Base-by-base conservation (phyloP, 352 stramenopile species). In the Globisporangium recalcitrans region DNA sequence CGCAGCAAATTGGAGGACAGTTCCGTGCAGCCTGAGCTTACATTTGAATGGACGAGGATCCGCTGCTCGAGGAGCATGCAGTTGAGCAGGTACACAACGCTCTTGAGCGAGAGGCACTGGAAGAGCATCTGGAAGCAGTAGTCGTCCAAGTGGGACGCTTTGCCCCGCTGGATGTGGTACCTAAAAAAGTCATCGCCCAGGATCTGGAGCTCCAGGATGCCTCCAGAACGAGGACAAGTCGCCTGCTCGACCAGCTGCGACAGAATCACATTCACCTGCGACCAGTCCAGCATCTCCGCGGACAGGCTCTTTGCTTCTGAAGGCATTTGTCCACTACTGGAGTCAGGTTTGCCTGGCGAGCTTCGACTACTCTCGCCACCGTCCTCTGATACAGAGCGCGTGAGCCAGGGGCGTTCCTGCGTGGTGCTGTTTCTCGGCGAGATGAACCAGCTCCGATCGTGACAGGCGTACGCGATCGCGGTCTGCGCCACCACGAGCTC, bases 11-110 rank as follows among this genome's bases (percentile, higher is more conserved):
- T 14, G 3, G 4, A 38, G 3, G 6, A 13, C 8, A 57, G 24
- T 36, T 3, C 7, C 29, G n/a, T n/a, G n/a, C 14, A 48, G 21
- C 14, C 24, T 13, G 13, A 5, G 74, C 72, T 52, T 80, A 91
- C 82, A 64, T 73, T 91, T 3, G 82, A 91, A 58, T 95, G 86
- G 34, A 95, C 74, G 62, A 95, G 70, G 16, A 95, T 72, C 9
- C 86, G 82, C 64, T 95, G 86, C 69, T 95, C 86, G 47, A 90
- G 73, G 46, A 95, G 79, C 49, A 95, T 77, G 64, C 80, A 90
- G 69, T 91, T 91, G 60, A 92, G 47, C 34, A 95, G 71, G 64
- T 85, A 87, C 46, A 95, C 55, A n/a, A 95, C 75, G 62, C 90
- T 90, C 62, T 87, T 83, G 47, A 89, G 64, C 52, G 78, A 89